Conservation (phyloP, 208 protist genomes). For the Perkinsela sp. region DNA sequence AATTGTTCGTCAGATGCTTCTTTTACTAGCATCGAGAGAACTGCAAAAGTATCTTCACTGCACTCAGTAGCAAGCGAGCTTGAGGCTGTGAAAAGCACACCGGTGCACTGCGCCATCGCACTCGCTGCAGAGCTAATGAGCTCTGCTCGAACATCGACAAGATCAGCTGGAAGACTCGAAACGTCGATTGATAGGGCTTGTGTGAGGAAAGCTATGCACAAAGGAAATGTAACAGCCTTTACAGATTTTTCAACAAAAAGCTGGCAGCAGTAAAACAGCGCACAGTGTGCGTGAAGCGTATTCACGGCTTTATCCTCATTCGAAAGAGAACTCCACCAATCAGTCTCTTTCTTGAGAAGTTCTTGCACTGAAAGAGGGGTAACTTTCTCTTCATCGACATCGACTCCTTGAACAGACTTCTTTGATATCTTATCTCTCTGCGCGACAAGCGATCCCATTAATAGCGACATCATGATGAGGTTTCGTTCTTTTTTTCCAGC, state of each 20-base stretch:
- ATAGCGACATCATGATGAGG: neutral
- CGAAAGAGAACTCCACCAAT: neutral
- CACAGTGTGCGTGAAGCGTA: neutral
- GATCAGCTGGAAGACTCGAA: neutral
- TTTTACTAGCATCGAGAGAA: neutral
- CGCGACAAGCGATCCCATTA: neutral
- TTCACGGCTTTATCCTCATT: neutral
- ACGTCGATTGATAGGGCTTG: neutral
- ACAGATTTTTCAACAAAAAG: neutral
- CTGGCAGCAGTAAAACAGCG: neutral
- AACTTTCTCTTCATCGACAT: too few relatives aligned
- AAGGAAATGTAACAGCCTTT: neutral
- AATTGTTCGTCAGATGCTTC: neutral
- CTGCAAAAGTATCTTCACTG: neutral
- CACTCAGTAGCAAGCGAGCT: neutral
- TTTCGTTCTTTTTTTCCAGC: neutral
- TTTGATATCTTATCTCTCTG: neutral
- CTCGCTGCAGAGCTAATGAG: neutral
- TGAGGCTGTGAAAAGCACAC: neutral
- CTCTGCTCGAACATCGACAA: neutral
- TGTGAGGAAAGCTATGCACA: neutral
- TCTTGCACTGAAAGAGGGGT: too few relatives aligned
- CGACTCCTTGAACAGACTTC: neutral
- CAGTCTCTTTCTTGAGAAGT: too few relatives aligned
- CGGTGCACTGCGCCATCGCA: neutral